Base-by-base conservation (phyloP, 352 stramenopile species). In the Discostella stelligera region DNA sequence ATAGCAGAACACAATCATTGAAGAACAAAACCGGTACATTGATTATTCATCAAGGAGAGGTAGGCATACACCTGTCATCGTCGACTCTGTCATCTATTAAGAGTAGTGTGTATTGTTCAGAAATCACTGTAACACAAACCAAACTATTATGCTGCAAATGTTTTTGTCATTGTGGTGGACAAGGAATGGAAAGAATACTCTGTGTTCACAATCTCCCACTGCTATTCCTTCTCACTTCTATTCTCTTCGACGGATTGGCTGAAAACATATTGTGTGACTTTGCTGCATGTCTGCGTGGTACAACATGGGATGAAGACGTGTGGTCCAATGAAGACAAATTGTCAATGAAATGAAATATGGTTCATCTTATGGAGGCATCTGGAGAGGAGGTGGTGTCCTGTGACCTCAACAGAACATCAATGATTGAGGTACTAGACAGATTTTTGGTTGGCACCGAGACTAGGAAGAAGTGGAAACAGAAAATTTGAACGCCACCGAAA, bases 381-480 rank as follows among this genome's bases (percentile, higher is more conserved):
- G 66, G 66, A 16, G 53, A 61, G 14, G 8, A 18, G 18, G 18
- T 30, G 11, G 21, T 13, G 14, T 30, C 11, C 14, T 9, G 58
- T 14, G 30, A 61, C 32, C 4, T 52, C 0, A 2, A 32, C 7
- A 5, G 3, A 5, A 61, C n/a, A 54, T 37, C 4, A 6, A 7
- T 68, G 21, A 1, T 16, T 44, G 59, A 69, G 9, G 16, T 76
- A 48, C 44, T 76, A n/a, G 0, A 68, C 6, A 4, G 14, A 27
- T 75, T 69, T 69, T 44, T 68, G 5, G 32, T 56, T 41, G 68
- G 58, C 2, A 76, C 68, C n/a, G n/a, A n/a, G n/a, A n/a, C n/a
- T n/a, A n/a, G n/a, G n/a, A n/a, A n/a, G n/a, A n/a, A n/a, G n/a
- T 75, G 65, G 65, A 65, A 59, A 39, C 18, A 73, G n/a, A 32